Percentiles rank a stretch among this genome's conserved stretches.
Conservation (phyloP, 345 rosid genomes). For the Syzygium grande region DNA sequence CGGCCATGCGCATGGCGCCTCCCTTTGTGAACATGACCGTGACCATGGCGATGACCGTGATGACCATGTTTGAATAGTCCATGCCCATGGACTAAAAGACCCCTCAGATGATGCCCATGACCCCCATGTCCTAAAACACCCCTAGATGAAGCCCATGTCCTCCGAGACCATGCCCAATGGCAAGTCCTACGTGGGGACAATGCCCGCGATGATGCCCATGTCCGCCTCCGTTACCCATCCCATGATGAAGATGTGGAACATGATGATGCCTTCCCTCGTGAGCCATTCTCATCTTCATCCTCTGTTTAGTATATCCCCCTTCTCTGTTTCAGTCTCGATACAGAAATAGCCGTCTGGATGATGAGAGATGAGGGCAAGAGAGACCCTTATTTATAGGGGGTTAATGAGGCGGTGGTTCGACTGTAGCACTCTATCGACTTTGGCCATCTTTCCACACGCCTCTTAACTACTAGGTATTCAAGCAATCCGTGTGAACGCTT, state of each 20-base stretch:
- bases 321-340: neutral
- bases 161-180: neutral
- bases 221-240: neutral
- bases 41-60: neutral
- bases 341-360: neutral
- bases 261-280: neutral
- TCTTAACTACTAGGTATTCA: too few relatives aligned
- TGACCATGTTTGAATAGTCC: neutral
- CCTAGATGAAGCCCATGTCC: neutral
- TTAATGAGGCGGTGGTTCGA: neutral
- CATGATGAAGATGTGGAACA: neutral
- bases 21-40: neutral
- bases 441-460: neutral
- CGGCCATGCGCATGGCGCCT: neutral
- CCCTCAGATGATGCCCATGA: neutral
- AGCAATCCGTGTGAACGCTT: neutral
- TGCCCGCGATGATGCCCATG: neutral
- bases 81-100: neutral
- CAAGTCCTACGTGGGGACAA: neutral
- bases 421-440: neutral
- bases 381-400: neutral
- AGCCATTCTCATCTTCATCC: neutral
- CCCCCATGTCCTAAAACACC: neutral
- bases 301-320: neutral
- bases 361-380: neutral